These are phyloP conservation scores for Luffa aegyptiaca DNA, from an alignment of 306 rosid species.

Conservation along the genomic window DNA sequence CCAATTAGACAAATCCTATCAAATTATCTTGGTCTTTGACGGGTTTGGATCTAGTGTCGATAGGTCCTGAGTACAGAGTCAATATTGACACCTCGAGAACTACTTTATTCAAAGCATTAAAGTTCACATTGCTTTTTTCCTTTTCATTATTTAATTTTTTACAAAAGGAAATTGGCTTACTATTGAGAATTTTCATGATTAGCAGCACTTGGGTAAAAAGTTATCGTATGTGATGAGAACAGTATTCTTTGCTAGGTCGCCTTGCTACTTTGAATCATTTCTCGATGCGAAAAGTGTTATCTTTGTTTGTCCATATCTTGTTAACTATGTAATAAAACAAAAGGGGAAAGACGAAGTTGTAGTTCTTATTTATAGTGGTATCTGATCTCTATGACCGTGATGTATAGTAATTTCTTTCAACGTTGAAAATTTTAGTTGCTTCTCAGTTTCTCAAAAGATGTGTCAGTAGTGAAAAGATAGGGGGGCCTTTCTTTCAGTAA, in stretches of 20 bases:
- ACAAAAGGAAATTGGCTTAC: slow-evolving; percentile 26
- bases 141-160: slow-evolving; percentile 29
- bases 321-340: neutral
- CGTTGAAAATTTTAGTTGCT: neutral
- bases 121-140: slow-evolving; percentile 18
- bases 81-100: slow-evolving; percentile 26
- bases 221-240: neutral
- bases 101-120: slow-evolving; percentile 51
- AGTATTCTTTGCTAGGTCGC: neutral
- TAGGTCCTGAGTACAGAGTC: slow-evolving; percentile 35
- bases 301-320: neutral
- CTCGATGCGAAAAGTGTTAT: neutral
- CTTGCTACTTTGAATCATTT: neutral
- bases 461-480: neutral
- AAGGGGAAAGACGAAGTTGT: neutral
- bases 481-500: neutral
- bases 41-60: slow-evolving; percentile 25
- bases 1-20: neutral
- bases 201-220: neutral
- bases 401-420: neutral
- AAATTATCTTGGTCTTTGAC: neutral
- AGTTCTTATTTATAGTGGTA: neutral
- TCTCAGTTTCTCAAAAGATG: neutral
- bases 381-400: neutral
- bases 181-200: slow-evolving; percentile 2